Base-by-base conservation (phyloP, 2,329 filamentous ascomycete species). In the Ophiostoma piceae region DNA sequence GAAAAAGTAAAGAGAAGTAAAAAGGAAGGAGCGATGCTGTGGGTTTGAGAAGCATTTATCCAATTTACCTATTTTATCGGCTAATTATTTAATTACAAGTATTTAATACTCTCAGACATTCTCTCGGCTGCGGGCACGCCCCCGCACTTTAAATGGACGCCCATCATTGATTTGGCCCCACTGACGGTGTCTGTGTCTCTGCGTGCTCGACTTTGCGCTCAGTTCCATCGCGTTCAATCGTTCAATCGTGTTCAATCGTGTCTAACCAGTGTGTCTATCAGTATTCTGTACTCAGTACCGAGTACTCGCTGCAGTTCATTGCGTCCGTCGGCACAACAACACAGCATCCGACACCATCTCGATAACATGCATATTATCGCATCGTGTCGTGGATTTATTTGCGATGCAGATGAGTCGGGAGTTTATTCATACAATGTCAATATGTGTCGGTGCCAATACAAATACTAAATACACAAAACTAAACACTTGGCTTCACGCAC, bases 141-240 rank as follows among this genome's bases (percentile, higher is more conserved):
- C 60, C 60, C 60, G 32, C 60, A 64, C 60, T 64, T 37, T 64
- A 37, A 64, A 64, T 29, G 19, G 32, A 64, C 60, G 60, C 60
- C 60, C 60, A 47, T 47, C 51, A 57, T 26, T 51, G 16, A n/a
- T 51, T n/a, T 19, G 11, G 29, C 35, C 29, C 29, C 57, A 62
- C 57, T 35, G 14, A 16, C 57, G 32, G 22, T 60, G 6, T 35
- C 57, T 62, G 14, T 19, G 51, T 57, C 51, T 54, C 14, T 54
- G 19, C 6, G 7, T 54, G 6, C 3, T 29, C 26, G 7, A 11
- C n/a, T n/a, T 29, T 47, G 43, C 22, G n/a, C 51, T 26, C 22
- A 51, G 47, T 51, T n/a, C 47, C n/a, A 19, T 51, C 19, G 51
- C 26, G 51, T 26, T 54, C 47, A 8, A 11, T 39, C 37, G 11